Evolutionary conservation across 768 basidiomycete species (phyloP), one percentile per base, ranked within the genome.

Genomic region (Suillus discolor): DNA sequence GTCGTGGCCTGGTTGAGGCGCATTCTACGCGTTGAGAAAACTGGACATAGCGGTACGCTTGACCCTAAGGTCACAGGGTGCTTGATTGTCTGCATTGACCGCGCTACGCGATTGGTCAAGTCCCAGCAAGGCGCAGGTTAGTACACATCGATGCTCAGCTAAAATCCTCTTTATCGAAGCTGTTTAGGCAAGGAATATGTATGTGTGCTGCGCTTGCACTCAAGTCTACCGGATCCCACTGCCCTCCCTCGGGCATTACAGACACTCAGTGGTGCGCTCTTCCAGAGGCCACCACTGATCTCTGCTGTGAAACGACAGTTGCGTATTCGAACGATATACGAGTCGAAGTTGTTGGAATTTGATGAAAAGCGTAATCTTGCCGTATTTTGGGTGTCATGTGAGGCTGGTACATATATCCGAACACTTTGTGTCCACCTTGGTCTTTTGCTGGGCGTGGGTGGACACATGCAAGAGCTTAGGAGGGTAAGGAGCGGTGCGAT

Each of bases 41-140:
- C 97, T 0, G 97, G 97, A 49, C 97, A 99, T 80, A 97, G 96
- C 66, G 97, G 97, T 70, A 99, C 97, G 53, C 86, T 99, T 57
- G 97, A 99, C 77, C 97, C 97, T 57, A 99, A 99, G 79, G 97
- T 99, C 70, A 99, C 97, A 61, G 97, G 97, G 16, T 99, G 97
- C 79, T 78, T 99, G 70, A 98, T 99, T 74, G 97, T 99, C 49
- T 99, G 97, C 77, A 97, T 99, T 76, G 97, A 99, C 82, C 93
- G 97, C 64, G 97, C 97, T 15, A 99, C 97, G 8, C 85, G 97
- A 71, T 83, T 99, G 39, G 97, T 99, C 38, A 99, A 99, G 80
- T 96, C 94, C 39, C 97, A 99, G 78, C 97, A 99, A 78, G 95
- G 96, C 61, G 97, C 97, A 79, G 96, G 96, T 91, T 65, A 63